Evolutionary conservation across 352 stramenopile species (phyloP).

Genomic region (Phytophthora europaea): DNA sequence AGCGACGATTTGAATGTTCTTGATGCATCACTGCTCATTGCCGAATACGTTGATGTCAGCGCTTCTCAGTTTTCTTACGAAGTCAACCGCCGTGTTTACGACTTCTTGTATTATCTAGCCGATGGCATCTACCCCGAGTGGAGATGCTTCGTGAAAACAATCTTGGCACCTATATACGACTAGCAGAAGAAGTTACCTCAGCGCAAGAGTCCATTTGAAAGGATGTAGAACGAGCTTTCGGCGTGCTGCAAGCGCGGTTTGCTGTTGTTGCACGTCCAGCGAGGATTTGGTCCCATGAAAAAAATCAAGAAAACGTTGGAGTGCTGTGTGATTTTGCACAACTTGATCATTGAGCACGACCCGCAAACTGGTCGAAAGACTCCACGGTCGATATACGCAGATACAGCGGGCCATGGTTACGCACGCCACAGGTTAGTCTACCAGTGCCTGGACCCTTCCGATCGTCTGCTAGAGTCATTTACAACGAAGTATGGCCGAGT

Average conservation of each 20-base stretch:
- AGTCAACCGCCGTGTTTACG: not conserved
- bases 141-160: slow-evolving; percentile 10
- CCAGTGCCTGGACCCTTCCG: not conserved
- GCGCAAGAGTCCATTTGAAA: not conserved
- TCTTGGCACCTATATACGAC: not conserved
- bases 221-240: not conserved
- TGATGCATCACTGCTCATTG: not conserved
- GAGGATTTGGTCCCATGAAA: no score
- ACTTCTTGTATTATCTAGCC: slow-evolving; percentile 12
- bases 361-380: no score
- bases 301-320: not conserved
- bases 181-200: not conserved
- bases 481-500: not conserved
- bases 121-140: slow-evolving; percentile 18
- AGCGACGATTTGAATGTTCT: no score
- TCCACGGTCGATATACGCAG: no score
- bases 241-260: no score
- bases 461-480: not conserved
- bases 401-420: no score
- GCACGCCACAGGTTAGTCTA: slow-evolving; percentile 1
- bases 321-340: no score
- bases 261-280: no score
- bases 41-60: not conserved
- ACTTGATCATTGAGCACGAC: no score
- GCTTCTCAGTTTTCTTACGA: slow-evolving; percentile 6